phyloP scores from a whole-genome alignment of 2,329 filamentous ascomycete species.

The Pseudogymnoascus sp. region DNA sequence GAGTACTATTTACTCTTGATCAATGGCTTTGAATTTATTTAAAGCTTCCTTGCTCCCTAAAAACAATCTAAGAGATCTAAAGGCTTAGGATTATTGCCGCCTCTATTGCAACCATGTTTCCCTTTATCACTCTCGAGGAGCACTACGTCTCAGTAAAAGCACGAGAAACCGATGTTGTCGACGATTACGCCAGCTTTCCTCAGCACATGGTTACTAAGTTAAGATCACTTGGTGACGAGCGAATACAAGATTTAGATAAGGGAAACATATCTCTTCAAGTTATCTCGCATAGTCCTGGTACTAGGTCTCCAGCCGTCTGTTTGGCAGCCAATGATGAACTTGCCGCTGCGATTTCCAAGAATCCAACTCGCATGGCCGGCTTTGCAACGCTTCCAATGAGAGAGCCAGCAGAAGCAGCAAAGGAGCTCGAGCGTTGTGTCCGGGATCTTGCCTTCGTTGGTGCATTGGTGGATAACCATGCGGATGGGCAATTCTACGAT shows the following conservation, averaged over 20 bases:
- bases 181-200: constrained; percentile 23
- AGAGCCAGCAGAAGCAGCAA: constrained; percentile 30
- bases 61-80: neutral
- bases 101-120: constrained; percentile 8
- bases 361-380: constrained; percentile 34
- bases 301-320: constrained; percentile 14
- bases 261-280: constrained; percentile 20
- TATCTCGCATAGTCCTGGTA: constrained; percentile 24
- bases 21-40: neutral
- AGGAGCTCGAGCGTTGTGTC: constrained; percentile 34
- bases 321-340: constrained; percentile 29
- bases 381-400: constrained; percentile 37
- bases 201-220: constrained; percentile 17
- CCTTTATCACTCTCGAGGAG: constrained; percentile 37
- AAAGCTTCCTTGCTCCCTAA: neutral
- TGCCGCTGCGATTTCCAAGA: constrained; percentile 22
- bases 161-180: neutral
- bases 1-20: neutral
- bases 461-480: constrained; percentile 38
- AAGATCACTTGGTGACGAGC: constrained; percentile 24
- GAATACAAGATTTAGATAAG: constrained; percentile 22
- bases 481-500: constrained; percentile 36
- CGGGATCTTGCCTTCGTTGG: constrained; percentile 39
- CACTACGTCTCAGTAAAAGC: constrained; percentile 26
- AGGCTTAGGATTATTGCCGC: neutral